phyloP scores from a whole-genome alignment of 768 basidiomycete genomes.

The Rhizopogon vesiculosus region DNA sequence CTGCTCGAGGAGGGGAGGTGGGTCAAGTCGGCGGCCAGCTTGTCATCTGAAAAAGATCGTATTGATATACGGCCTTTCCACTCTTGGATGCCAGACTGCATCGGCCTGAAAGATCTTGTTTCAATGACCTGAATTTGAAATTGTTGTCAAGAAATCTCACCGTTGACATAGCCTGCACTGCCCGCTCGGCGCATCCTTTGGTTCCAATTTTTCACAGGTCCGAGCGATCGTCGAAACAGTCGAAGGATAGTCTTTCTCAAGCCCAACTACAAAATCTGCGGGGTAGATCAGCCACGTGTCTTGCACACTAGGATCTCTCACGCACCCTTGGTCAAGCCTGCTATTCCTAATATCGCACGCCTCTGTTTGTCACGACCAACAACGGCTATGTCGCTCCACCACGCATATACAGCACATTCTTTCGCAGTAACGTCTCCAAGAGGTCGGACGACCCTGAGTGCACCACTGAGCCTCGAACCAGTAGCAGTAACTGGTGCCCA shows the following conservation, averaged over 20 bases:
- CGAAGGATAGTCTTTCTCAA: slow-evolving; percentile 82
- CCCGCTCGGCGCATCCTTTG: slow-evolving; percentile 48
- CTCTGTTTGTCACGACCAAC: slow-evolving; percentile 43
- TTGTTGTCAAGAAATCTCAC: slow-evolving; percentile 27
- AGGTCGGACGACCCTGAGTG: slow-evolving; percentile 57
- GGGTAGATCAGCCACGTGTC: background rate
- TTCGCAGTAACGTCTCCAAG: slow-evolving; percentile 73
- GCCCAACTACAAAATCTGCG: slow-evolving; percentile 71
- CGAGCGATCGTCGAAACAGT: slow-evolving; percentile 82
- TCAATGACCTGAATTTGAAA: background rate
- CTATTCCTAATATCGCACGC: slow-evolving; percentile 55
- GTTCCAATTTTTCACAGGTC: slow-evolving; percentile 73
- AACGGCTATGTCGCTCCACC: slow-evolving; percentile 60
- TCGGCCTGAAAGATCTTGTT: slow-evolving; percentile 39
- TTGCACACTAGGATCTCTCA: background rate
- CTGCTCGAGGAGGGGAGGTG: slow-evolving; percentile 3
- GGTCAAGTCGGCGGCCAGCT: slow-evolving; percentile 11
- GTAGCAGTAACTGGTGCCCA: slow-evolving; percentile 39
- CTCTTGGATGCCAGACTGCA: slow-evolving; percentile 57
- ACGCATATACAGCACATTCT: slow-evolving; percentile 73
- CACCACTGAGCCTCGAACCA: slow-evolving; percentile 1
- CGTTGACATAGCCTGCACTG: slow-evolving; percentile 63
- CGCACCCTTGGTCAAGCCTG: slow-evolving; percentile 63
- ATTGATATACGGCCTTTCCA: slow-evolving; percentile 79
- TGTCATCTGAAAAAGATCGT: slow-evolving; percentile 35